Percentiles rank a stretch among this genome's conserved stretches.
phyloP scores from a whole-genome alignment of 1,139 yeast genomes.

The Oligophagozyma castellii region DNA sequence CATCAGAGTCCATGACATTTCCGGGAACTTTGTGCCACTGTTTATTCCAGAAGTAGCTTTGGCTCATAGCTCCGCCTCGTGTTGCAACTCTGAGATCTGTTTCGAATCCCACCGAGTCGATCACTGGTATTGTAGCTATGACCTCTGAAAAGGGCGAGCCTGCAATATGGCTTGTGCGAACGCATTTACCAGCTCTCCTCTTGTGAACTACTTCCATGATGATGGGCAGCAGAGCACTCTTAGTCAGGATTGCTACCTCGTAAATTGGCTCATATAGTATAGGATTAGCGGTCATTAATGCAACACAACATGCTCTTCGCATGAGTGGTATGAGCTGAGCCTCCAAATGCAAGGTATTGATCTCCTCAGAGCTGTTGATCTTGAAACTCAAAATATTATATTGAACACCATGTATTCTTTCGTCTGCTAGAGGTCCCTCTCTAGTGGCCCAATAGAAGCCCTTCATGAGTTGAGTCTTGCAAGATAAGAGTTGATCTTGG shows the following conservation, averaged over 20 bases:
- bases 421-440: conserved; percentile 89
- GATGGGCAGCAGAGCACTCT: conserved; percentile 32
- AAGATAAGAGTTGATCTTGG: conserved; percentile 30
- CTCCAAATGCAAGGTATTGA: conserved; percentile 25
- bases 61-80: conserved; percentile 66
- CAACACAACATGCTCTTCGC: conserved; percentile 74
- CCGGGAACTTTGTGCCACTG: conserved; percentile 79
- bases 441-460: conserved; percentile 78
- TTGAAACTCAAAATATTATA: conserved; percentile 55
- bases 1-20: conserved; percentile 65
- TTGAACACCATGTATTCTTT: conserved; percentile 56
- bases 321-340: conserved; percentile 77
- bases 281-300: conserved; percentile 69
- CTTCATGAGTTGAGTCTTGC: conserved; percentile 44
- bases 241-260: conserved; percentile 45
- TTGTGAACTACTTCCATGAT: conserved; percentile 40
- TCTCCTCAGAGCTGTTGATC: conserved; percentile 25
- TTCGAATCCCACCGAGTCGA: conserved; percentile 82
- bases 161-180: conserved; percentile 41
- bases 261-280: conserved; percentile 74
- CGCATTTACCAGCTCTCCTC: conserved; percentile 54
- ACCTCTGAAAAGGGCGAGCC: conserved; percentile 61
- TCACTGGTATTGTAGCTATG: conserved; percentile 64
- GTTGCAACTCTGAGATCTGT: conserved; percentile 70
- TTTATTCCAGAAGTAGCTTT: conserved; percentile 40